Percentiles rank a stretch among this genome's conserved stretches.
phyloP scores from a whole-genome alignment of 108 stramenopile genomes.

The Skeletonema grethae region DNA sequence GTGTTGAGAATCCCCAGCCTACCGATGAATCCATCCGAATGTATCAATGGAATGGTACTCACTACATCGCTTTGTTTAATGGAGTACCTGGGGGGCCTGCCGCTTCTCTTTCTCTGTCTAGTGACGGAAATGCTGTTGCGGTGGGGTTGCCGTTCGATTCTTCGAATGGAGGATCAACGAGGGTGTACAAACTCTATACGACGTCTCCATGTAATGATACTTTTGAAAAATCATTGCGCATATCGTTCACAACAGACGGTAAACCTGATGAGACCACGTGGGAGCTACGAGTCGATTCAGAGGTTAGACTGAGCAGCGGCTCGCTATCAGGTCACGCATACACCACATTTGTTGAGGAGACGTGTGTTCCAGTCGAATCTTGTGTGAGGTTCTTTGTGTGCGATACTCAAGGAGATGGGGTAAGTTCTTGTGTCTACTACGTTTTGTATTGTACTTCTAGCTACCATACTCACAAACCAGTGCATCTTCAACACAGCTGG shows the following conservation, averaged over 20 bases:
- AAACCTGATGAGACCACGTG: constrained; percentile 12
- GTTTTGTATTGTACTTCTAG: too few species aligned
- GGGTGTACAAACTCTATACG: constrained; percentile 11
- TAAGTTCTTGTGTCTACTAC: too few species aligned
- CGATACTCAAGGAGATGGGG: constrained; percentile 2
- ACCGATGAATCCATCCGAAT: not conserved
- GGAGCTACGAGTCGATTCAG: constrained; percentile 9
- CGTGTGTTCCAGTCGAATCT: not conserved
- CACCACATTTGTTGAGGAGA: constrained; percentile 23
- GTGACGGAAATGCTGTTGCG: constrained; percentile 11
- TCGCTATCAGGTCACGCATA: not conserved
- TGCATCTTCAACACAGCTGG: not conserved
- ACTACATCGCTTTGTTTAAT: not conserved
- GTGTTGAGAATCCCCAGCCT: not conserved
- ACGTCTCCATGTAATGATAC: not conserved
- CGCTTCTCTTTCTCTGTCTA: constrained; percentile 8
- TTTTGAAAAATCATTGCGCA: not conserved
- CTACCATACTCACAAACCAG: too few species aligned
- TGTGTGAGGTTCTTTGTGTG: constrained; percentile 15
- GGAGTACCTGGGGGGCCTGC: constrained; percentile 1
- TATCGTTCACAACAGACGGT: constrained; percentile 19
- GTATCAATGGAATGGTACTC: constrained; percentile 8
- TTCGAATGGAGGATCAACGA: constrained; percentile 8
- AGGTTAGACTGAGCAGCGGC: not conserved
- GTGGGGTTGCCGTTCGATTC: constrained; percentile 18